These are phyloP conservation scores for Mycena citricolor DNA, from an alignment of 1,284 basidiomycete species.

Conservation along the genomic window DNA sequence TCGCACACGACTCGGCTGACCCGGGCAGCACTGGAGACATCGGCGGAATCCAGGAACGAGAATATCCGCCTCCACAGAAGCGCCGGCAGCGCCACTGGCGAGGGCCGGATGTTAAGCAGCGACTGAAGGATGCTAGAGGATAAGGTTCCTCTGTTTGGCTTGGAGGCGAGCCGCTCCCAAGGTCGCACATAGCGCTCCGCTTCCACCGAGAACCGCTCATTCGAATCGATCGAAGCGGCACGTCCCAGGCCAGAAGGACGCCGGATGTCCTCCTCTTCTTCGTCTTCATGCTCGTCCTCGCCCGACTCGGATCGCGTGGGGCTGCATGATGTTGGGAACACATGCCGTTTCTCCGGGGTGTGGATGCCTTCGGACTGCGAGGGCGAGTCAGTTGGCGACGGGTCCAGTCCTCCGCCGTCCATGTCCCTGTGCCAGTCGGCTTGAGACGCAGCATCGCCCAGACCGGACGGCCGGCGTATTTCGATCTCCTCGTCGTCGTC, in stretches of 20 bases:
- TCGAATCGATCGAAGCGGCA: constrained; percentile 7
- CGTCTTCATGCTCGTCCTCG: constrained; percentile 5
- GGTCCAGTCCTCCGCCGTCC: background rate
- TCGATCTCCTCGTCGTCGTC: no score
- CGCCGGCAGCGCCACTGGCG: no score
- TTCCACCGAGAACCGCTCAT: background rate
- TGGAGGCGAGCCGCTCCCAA: no score
- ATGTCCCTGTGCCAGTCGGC: background rate
- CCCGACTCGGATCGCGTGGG: background rate
- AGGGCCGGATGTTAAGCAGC: no score
- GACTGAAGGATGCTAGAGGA: no score
- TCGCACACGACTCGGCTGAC: constrained; percentile 3
- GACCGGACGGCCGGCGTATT: no score
- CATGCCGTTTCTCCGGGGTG: background rate
- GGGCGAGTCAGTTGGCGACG: background rate
- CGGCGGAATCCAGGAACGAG: no score
- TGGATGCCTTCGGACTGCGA: background rate
- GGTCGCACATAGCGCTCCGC: background rate
- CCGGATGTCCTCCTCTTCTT: constrained; percentile 21
- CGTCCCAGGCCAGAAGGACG: constrained; percentile 17
- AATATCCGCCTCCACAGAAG: no score
- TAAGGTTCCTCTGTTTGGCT: no score
- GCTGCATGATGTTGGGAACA: background rate
- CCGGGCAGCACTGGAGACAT: constrained; percentile 1
- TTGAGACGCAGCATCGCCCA: background rate